These are phyloP conservation scores for Elaeis oleifera DNA, from an alignment of 202 grass and related monocot genomes.

Conservation along the genomic window DNA sequence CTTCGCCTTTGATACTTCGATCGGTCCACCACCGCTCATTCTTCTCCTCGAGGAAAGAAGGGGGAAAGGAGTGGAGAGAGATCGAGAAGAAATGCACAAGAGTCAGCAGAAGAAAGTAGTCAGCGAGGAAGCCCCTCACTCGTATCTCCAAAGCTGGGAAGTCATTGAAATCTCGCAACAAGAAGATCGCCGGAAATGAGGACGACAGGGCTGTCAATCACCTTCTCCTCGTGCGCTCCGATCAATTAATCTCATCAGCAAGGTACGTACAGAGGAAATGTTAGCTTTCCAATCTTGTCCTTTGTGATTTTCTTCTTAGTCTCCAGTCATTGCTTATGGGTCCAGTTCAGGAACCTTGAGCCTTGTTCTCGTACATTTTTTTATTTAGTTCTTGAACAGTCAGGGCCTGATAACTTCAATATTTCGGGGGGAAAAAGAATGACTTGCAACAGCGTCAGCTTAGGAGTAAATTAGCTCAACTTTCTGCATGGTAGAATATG, in stretches of 20 bases:
- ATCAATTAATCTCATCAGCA: slow-evolving; percentile 41
- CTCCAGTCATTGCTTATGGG: too few relatives aligned
- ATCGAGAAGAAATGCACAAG: slow-evolving; percentile 30
- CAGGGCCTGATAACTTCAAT: too few relatives aligned
- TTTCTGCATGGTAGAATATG: too few relatives aligned
- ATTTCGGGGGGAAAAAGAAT: too few relatives aligned
- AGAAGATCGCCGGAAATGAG: slow-evolving; percentile 2
- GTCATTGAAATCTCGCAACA: not conserved
- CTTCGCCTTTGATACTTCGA: too few relatives aligned
- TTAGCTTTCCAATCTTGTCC: too few relatives aligned
- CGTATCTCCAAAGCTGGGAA: slow-evolving; percentile 32
- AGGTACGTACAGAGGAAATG: slow-evolving; percentile 27
- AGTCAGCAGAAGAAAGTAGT: slow-evolving; percentile 31
- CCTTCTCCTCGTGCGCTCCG: slow-evolving; percentile 50
- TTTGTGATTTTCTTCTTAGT: too few relatives aligned
- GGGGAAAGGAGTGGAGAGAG: not conserved
- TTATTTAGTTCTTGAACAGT: too few relatives aligned
- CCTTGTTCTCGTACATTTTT: too few relatives aligned
- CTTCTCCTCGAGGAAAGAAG: not conserved
- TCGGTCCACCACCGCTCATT: not conserved
- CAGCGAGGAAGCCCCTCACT: slow-evolving; percentile 39
- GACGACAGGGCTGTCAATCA: slow-evolving; percentile 33
- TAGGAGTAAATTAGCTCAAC: too few relatives aligned
- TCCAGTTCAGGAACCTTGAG: too few relatives aligned
- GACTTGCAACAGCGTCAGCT: too few relatives aligned